These are phyloP conservation scores for Linanthus parryae DNA, from an alignment of 148 eudicot species.

Conservation along the genomic window DNA sequence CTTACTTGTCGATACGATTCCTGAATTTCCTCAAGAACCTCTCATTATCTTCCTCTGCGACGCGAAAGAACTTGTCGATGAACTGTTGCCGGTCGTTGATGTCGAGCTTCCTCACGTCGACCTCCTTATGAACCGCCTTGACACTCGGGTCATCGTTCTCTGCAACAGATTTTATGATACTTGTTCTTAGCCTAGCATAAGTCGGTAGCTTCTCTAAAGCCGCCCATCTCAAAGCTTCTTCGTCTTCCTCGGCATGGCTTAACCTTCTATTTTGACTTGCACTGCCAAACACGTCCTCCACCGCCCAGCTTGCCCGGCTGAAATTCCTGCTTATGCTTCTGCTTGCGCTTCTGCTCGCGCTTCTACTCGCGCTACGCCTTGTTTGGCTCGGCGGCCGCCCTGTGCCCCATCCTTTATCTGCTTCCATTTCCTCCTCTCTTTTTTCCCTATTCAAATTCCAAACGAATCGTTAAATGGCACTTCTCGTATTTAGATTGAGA, in stretches of 20 bases:
- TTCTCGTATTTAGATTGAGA: too few relatives aligned
- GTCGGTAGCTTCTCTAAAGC: conserved; percentile 87
- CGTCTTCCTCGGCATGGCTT: conserved; percentile 72
- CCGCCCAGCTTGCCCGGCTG: conserved; percentile 32
- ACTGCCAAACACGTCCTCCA: conserved; percentile 54
- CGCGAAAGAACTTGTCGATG: conserved; percentile 71
- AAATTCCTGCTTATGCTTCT: conserved; percentile 36
- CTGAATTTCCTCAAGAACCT: conserved; percentile 66
- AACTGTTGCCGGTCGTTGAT: conserved; percentile 47
- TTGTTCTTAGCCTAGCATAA: conserved; percentile 69
- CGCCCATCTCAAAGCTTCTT: conserved; percentile 90
- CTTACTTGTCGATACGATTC: conserved; percentile 78
- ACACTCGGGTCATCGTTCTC: conserved; percentile 20
- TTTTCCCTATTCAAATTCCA: too few relatives aligned
- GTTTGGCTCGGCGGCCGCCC: too few relatives aligned
- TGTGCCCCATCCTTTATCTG: too few relatives aligned
- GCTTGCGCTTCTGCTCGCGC: conserved; percentile 24
- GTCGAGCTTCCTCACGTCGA: conserved; percentile 77
- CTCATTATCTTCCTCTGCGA: conserved; percentile 91
- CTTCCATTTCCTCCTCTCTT: too few relatives aligned
- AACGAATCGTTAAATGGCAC: too few relatives aligned
- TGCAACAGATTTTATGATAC: conserved; percentile 51
- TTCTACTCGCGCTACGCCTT: too few relatives aligned
- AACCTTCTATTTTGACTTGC: conserved; percentile 20
- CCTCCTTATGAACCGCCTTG: conserved; percentile 45